Evolutionary conservation across 106 monocot genomes (phyloP).

Genomic region (Amphibolis antarctica): DNA sequence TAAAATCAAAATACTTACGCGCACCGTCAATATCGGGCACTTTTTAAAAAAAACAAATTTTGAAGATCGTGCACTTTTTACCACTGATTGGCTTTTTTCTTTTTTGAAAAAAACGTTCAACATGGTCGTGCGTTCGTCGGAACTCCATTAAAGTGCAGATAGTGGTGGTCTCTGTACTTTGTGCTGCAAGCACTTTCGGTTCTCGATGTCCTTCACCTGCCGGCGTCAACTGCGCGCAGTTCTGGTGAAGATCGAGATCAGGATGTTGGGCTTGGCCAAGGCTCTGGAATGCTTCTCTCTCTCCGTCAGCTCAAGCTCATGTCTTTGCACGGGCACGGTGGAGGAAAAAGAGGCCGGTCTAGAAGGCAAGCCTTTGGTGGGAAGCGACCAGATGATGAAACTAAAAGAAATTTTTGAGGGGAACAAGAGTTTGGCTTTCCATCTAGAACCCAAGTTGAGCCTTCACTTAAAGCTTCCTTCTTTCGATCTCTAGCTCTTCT

Average conservation of each 20-base stretch:
- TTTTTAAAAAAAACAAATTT: too few species aligned
- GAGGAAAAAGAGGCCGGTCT: constrained; percentile 7
- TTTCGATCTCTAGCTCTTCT: too few species aligned
- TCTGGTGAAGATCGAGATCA: not conserved
- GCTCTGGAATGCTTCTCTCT: constrained; percentile 8
- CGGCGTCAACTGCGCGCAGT: not conserved
- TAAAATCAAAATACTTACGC: too few species aligned
- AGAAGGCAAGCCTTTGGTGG: constrained; percentile 12
- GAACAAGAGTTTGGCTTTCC: constrained; percentile 20
- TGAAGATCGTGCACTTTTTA: too few species aligned
- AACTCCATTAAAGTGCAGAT: too few species aligned
- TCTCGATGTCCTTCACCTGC: not conserved
- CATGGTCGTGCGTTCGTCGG: too few species aligned
- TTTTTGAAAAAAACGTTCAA: too few species aligned
- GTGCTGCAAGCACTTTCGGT: not conserved
- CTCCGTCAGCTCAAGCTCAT: constrained; percentile 1
- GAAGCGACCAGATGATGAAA: constrained; percentile 6
- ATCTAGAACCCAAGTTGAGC: constrained; percentile 15
- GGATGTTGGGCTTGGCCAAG: constrained; percentile 2
- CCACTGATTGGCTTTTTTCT: too few species aligned
- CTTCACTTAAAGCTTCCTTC: not conserved
- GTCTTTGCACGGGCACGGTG: constrained; percentile 3
- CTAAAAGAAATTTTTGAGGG: constrained; percentile 10
- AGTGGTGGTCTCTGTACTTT: too few species aligned
- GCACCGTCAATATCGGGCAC: too few species aligned